Evolutionary conservation across 2,329 filamentous ascomycete species (phyloP).

Genomic region (Chaetomium strumarium): DNA sequence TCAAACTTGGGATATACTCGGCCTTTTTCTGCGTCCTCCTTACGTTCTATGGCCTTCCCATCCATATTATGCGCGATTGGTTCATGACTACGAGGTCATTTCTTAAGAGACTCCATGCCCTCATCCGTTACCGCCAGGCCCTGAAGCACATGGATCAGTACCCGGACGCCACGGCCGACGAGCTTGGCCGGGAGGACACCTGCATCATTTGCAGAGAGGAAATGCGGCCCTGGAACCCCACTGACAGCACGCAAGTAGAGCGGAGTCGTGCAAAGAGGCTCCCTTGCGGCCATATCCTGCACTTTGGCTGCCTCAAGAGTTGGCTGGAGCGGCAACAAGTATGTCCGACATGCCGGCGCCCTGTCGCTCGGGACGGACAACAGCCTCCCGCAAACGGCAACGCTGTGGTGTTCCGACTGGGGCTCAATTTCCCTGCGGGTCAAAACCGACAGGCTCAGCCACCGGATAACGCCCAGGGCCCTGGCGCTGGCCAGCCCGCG

Average conservation of each 20-base stretch:
- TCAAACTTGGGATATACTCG: constrained; percentile 84
- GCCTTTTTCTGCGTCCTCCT: constrained; percentile 91
- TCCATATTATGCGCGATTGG: constrained; percentile 93
- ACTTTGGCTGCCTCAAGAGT: constrained; percentile 89
- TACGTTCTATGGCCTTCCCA: constrained; percentile 88
- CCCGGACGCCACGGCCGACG: constrained; percentile 81
- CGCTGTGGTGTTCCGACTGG: constrained; percentile 31
- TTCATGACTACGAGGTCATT: constrained; percentile 93
- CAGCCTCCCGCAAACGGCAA: constrained; percentile 32
- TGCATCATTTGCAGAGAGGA: constrained; percentile 98
- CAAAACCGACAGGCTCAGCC: constrained; percentile 31
- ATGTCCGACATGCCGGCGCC: constrained; percentile 85
- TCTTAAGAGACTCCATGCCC: constrained; percentile 79
- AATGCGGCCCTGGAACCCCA: constrained; percentile 73
- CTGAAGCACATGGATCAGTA: constrained; percentile 94
- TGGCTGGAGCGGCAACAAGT: constrained; percentile 98
- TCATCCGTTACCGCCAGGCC: constrained; percentile 83
- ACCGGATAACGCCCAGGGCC: constrained; percentile 26
- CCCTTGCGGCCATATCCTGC: constrained; percentile 90
- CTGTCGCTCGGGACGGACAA: constrained; percentile 61
- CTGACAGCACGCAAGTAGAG: constrained; percentile 67
- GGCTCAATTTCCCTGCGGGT: constrained; percentile 29
- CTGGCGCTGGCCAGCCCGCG: constrained; percentile 23
- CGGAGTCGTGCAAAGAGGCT: constrained; percentile 88
- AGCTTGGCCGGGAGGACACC: constrained; percentile 79